A percentile compares a stretch with the other conserved stretches of the same genome.
phyloP scores from a whole-genome alignment of 352 stramenopile genomes.

The Phytophthora kernoviae region DNA sequence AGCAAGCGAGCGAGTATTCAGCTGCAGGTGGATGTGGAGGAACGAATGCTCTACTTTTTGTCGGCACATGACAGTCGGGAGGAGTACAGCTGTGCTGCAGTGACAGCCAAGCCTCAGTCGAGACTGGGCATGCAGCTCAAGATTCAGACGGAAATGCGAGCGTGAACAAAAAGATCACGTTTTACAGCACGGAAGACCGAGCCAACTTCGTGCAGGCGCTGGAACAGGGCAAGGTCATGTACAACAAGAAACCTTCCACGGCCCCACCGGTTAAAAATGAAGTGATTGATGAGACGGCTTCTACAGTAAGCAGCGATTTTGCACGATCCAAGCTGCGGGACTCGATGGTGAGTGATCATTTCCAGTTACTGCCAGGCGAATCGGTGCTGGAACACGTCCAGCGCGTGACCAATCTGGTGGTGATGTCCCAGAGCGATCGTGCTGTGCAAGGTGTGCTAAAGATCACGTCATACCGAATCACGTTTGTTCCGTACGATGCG shows the following conservation, averaged over 20 bases:
- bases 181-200: conserved; percentile 83
- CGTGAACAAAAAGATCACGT: conserved; percentile 87
- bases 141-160: conserved; percentile 81
- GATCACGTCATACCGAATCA: conserved; percentile 86
- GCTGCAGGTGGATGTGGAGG: conserved; percentile 82
- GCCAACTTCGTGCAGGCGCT: conserved; percentile 82
- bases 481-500: conserved; percentile 84
- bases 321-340: conserved; percentile 54
- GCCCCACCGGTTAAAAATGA: conserved; percentile 30
- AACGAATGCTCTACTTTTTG: conserved; percentile 84
- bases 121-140: conserved; percentile 84
- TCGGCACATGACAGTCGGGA: conserved; percentile 77
- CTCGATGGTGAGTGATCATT: conserved; percentile 70
- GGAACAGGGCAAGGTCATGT: conserved; percentile 86
- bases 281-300: conserved; percentile 37
- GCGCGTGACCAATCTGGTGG: conserved; percentile 84
- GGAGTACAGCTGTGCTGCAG: conserved; percentile 80
- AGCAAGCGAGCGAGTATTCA: conserved; percentile 86
- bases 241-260: conserved; percentile 50
- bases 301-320: conserved; percentile 36
- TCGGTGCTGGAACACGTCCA: conserved; percentile 81
- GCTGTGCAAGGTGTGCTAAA: conserved; percentile 85
- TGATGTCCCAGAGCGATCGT: conserved; percentile 83
- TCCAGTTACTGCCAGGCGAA: conserved; percentile 65
- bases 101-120: conserved; percentile 80